Evolutionary conservation across 2,329 filamentous ascomycete species (phyloP).

Genomic region (Aspergillus fijiensis): DNA sequence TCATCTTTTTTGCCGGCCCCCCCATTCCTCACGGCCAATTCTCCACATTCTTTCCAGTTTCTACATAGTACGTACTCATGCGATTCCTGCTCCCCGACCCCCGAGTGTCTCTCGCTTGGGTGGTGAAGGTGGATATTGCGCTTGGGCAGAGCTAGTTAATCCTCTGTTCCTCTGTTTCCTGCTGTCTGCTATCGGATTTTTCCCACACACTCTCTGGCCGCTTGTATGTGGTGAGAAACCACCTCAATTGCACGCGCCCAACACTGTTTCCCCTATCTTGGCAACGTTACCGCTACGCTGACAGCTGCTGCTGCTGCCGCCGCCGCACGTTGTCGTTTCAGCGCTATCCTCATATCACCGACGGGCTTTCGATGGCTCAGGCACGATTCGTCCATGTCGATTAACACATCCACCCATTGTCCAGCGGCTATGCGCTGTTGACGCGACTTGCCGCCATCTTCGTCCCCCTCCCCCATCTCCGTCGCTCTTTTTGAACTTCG

Average conservation of each 20-base stretch:
- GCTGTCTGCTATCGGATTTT: not conserved
- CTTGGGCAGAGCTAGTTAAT: not conserved
- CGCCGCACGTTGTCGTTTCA: constrained; percentile 5
- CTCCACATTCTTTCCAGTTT: not conserved
- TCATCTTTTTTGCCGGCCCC: not conserved
- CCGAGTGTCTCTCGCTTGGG: not conserved
- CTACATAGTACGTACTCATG: not conserved
- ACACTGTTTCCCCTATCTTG: constrained; percentile 16
- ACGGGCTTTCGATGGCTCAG: constrained; percentile 11
- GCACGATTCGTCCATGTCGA: constrained; percentile 11
- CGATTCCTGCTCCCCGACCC: not conserved
- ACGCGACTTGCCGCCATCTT: constrained; percentile 15
- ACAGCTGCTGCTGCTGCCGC: not conserved
- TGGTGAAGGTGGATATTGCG: not conserved
- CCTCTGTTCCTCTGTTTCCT: not conserved
- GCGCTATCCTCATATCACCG: constrained; percentile 4
- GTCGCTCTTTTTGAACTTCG: constrained; percentile 17
- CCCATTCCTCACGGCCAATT: not conserved
- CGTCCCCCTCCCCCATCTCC: constrained; percentile 8
- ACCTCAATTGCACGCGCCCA: constrained; percentile 14
- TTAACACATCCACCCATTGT: constrained; percentile 12
- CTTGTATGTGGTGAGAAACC: constrained; percentile 12
- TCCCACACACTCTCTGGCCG: not conserved
- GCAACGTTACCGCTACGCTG: constrained; percentile 12
- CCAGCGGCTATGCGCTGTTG: constrained; percentile 19